phyloP scores from a whole-genome alignment of 306 rosid genomes.

The Carpinus fangiana region DNA sequence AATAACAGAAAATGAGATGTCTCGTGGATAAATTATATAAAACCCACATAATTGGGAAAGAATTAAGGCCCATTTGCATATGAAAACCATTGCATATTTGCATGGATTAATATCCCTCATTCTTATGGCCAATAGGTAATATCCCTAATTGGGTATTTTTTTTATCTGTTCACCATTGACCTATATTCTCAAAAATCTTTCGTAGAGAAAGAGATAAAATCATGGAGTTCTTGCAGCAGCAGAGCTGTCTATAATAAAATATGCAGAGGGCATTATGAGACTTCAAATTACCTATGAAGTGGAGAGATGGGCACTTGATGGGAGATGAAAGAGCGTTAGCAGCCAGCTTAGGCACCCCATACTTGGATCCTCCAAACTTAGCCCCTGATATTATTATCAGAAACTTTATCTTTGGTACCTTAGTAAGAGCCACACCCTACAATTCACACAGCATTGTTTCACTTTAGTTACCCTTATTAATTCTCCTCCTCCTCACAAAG shows the following conservation, averaged over 20 bases:
- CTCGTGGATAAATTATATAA: not conserved
- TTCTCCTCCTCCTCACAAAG: not conserved
- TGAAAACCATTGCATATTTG: no score
- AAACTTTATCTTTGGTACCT: constrained; percentile 44
- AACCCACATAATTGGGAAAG: not conserved
- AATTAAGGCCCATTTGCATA: no score
- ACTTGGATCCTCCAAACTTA: constrained; percentile 43
- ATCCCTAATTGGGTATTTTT: not conserved
- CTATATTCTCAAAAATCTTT: no score
- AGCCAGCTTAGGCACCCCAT: constrained; percentile 50
- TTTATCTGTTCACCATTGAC: no score
- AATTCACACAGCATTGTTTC: not conserved
- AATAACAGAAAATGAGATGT: not conserved
- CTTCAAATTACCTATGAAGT: constrained; percentile 42
- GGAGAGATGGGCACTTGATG: constrained; percentile 42
- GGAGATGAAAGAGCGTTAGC: constrained; percentile 47
- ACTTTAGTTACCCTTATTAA: not conserved
- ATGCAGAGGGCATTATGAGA: not conserved
- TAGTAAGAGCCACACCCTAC: constrained; percentile 51
- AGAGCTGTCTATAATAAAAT: not conserved
- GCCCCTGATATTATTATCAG: constrained; percentile 45
- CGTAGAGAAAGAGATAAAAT: not conserved
- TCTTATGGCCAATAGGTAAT: not conserved
- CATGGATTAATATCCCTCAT: not conserved
- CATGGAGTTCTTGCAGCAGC: not conserved